Base-by-base conservation (phyloP, 805 yeast genomes). In the Yarrowia sp. region DNA sequence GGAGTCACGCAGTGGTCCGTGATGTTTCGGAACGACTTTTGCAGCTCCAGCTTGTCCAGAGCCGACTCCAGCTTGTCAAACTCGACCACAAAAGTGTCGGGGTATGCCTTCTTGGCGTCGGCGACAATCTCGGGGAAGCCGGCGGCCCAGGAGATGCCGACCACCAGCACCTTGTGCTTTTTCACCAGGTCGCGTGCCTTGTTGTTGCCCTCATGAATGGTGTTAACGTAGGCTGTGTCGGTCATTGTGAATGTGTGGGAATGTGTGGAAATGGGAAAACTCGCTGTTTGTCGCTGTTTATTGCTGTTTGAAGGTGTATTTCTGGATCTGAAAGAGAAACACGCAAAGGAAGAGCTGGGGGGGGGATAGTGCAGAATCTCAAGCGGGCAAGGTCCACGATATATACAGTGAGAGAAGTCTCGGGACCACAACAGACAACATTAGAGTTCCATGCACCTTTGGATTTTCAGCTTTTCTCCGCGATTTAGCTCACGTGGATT, bases 151-250 rank as follows among this genome's bases (percentile, higher is more conserved):
- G 66, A 46, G 20, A 61, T 4, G 6, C 66, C 66, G 17, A 46
- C 55, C 15, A 61, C 55, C 19, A 61, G 44, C 43, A 61, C 55
- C 55, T 61, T 47, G 46, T 61, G 42, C 12, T 38, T 20, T 9
- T 39, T 34, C 38, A 61, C 55, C 38, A 61, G 53, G 12, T 61
- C 66, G 55, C 55, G 66, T 46, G 55, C 66, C 66, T 61, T 46
- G 36, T 61, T 46, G 66, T 46, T 46, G 14, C 46, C 43, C 10
- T 36, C 36, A 9, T 36, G 55, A 30, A 61, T 46, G 66, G 66
- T 46, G 43, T 47, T 33, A 34, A 61, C 55, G 55, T 61, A 61
- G 17, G 66, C n/a, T 61, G 66, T 55, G 46, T 55, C 61, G 46
- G 61, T 39, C 66, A 61, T 61, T 17, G 15, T 60, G 33, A 34